These are phyloP conservation scores for Kurtzmaniella natalensis DNA, from an alignment of 1,139 yeast species.

Conservation along the genomic window DNA sequence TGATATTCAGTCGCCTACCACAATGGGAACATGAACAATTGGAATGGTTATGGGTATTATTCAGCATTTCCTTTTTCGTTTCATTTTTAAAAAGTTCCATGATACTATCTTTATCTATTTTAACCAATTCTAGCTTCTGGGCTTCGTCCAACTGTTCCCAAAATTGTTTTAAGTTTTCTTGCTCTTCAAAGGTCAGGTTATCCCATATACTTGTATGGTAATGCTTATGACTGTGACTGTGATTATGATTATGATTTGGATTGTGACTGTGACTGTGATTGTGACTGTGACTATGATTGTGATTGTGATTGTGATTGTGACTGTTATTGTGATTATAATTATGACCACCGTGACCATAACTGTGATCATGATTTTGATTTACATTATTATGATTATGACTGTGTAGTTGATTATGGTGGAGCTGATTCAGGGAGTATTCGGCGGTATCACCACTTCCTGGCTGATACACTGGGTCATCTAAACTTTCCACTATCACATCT, in stretches of 20 bases:
- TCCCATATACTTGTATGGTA: constrained; percentile 48
- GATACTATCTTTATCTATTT: constrained; percentile 68
- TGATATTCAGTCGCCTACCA: constrained; percentile 67
- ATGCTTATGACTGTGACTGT: constrained; percentile 4
- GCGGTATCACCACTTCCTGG: constrained; percentile 7
- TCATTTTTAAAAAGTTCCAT: constrained; percentile 53
- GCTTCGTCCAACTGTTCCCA: constrained; percentile 67
- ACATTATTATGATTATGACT: constrained; percentile 3
- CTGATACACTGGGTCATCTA: constrained; percentile 22
- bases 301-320: constrained; percentile 11
- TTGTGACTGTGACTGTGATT: constrained; percentile 10
- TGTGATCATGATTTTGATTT: constrained; percentile 2
- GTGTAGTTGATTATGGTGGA: constrained; percentile 7
- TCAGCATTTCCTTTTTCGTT: constrained; percentile 12
- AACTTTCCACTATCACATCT: constrained; percentile 60
- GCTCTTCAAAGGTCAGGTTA: constrained; percentile 54
- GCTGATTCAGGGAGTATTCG: constrained; percentile 3
- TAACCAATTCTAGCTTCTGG: constrained; percentile 59
- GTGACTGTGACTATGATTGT: constrained; percentile 3
- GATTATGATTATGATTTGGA: constrained; percentile 4
- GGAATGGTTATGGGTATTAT: constrained; percentile 7
- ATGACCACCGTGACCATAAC: constrained; percentile 5
- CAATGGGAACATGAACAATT: constrained; percentile 75
- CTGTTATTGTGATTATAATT: constrained; percentile 3
- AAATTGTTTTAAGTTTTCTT: constrained; percentile 53